Conservation (phyloP, 202 grass and related monocot species). For the Elaeis oleifera region DNA sequence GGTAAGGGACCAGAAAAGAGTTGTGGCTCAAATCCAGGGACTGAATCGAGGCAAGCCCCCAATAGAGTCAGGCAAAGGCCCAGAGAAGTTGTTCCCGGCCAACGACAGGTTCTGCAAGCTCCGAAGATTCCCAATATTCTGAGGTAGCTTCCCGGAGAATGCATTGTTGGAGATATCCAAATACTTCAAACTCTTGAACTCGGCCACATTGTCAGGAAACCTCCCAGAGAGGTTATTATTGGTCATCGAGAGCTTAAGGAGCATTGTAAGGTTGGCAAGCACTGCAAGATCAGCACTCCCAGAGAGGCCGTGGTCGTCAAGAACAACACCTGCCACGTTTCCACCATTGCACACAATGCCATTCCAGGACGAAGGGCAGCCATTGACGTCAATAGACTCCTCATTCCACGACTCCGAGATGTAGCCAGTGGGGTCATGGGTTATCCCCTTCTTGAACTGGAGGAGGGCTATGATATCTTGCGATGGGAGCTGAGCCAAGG, state of each 20-base stretch:
- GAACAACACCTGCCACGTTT: conserved; percentile 69
- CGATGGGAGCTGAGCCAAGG: conserved; percentile 66
- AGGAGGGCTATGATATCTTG: conserved; percentile 86
- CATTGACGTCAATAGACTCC: conserved; percentile 88
- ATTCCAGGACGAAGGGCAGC: conserved; percentile 88
- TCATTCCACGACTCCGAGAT: conserved; percentile 88
- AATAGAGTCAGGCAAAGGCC: conserved; percentile 54
- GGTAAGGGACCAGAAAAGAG: conserved; percentile 60
- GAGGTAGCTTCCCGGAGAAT: conserved; percentile 59
- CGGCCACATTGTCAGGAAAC: conserved; percentile 42
- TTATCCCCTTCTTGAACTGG: conserved; percentile 94
- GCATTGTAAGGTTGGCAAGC: conserved; percentile 79
- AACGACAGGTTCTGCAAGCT: conserved; percentile 82
- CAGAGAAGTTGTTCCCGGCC: conserved; percentile 80
- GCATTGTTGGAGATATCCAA: conserved; percentile 70
- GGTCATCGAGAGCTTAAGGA: conserved; percentile 78
- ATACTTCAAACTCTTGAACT: conserved; percentile 69
- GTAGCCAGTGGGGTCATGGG: conserved; percentile 66
- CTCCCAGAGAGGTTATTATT: conserved; percentile 78
- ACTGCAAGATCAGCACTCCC: conserved; percentile 59
- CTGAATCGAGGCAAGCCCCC: conserved; percentile 59
- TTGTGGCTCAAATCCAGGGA: conserved; percentile 83
- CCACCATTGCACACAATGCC: conserved; percentile 79
- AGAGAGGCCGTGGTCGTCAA: conserved; percentile 67
- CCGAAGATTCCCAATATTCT: conserved; percentile 49